phyloP scores from a whole-genome alignment of 164 flowering plant species.

The Umbellularia californica region DNA sequence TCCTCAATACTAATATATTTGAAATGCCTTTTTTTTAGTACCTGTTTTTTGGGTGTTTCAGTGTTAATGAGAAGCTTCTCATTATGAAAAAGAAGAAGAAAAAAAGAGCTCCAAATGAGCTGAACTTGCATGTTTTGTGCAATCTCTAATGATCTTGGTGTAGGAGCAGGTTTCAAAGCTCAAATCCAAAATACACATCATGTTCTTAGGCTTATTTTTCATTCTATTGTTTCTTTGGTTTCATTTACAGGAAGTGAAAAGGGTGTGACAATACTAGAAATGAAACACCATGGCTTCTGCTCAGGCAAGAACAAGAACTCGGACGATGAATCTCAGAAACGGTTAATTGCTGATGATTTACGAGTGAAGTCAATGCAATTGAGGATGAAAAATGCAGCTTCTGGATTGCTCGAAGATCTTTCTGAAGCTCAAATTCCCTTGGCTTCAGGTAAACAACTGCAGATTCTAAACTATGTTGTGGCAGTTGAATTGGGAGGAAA shows the following conservation, averaged over 20 bases:
- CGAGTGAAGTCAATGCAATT: slow-evolving; percentile 50
- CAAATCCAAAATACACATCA: not conserved
- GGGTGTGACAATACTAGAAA: slow-evolving; percentile 52
- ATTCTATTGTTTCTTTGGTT: not conserved
- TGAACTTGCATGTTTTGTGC: too few species aligned
- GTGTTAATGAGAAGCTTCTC: too few species aligned
- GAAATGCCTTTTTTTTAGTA: too few species aligned
- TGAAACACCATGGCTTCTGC: slow-evolving; percentile 54
- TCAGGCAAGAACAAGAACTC: slow-evolving; percentile 26
- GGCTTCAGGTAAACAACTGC: slow-evolving; percentile 49
- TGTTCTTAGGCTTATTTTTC: not conserved
- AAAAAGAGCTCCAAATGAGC: too few species aligned
- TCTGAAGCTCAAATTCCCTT: slow-evolving; percentile 49
- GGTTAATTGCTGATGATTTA: slow-evolving; percentile 32
- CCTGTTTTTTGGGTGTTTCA: too few species aligned
- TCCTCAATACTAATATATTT: too few species aligned
- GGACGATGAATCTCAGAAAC: slow-evolving; percentile 35
- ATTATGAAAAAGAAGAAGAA: too few species aligned
- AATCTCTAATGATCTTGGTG: too few species aligned
- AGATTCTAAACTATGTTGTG: slow-evolving; percentile 70
- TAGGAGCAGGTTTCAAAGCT: not conserved
- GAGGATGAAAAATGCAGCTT: slow-evolving; percentile 23
- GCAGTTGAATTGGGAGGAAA: slow-evolving; percentile 49
- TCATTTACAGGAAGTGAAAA: slow-evolving; percentile 37
- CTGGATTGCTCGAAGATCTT: slow-evolving; percentile 8